Evolutionary conservation across 805 yeast genomes (phyloP), one percentile per base, ranked within the genome.

Genomic region (Metschnikowia continentalis): DNA sequence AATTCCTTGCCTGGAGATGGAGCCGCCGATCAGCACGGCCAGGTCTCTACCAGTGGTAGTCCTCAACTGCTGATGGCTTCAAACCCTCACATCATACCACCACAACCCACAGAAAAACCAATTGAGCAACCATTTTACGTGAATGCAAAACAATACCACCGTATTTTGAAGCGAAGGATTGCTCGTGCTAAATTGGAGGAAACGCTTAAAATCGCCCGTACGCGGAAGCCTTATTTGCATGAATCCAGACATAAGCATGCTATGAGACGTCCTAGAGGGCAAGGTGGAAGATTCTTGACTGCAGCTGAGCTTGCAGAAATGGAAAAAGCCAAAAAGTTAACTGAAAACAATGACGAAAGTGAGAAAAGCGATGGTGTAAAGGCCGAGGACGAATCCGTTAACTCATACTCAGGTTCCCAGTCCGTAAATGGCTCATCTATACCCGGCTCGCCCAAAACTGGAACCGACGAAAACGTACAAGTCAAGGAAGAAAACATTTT

Each of bases 201-300:
- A 64, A 81, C 83, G 41, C 77, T 92, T 55, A 86, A 89, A 63
- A 88, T 88, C 4, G 91, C 94, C 15, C 80, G 96, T 55, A 95
- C 95, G 15, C 81, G 98, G 61, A 86, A 86, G 65, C 97, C 98
- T 11, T 92, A 95, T 68, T 69, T 94, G 46, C 99, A 94, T 65
- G 99, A 94, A 69, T 89, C 97, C 17, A 79, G 99, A 61, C 99
- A 94, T 67, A 92, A 94, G 66, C 99, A 94, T 67, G 99, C 99
- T 2, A 94, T 94, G 99, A 80, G 98, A 65, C 81, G 99, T 66
- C 98, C 99, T 14, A 82, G 99, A 60, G 99, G 99, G 26, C 98
- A 94, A 71, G 99, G 99, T 32, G 99, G 99, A 6, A 77, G 99
- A 54, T 94, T 94, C 59, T 71, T 94, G 53, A 94, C 99, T 0